Evolutionary conservation across 1,139 yeast species (phyloP).

Genomic region (Kluyveromyces marxianus): DNA sequence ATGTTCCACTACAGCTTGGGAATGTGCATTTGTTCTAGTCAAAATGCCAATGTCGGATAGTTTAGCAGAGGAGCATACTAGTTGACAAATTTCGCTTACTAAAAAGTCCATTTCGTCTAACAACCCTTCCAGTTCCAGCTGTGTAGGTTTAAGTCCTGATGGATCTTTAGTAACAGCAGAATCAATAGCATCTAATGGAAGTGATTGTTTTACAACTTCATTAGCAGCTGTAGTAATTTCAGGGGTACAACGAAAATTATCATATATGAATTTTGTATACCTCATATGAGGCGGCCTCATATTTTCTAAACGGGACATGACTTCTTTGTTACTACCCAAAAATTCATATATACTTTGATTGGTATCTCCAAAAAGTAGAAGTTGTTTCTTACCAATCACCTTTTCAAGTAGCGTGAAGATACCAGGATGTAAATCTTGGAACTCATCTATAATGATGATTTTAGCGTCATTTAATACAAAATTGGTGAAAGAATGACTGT

Average conservation of each 20-base stretch:
- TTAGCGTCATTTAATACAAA: conserved; percentile 23
- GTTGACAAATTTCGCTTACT: conserved; percentile 17
- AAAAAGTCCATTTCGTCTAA: conserved; percentile 20
- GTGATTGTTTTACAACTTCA: conserved; percentile 8
- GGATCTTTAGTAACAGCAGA: conserved; percentile 31
- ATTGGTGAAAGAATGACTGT: conserved; percentile 11
- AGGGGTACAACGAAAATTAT: conserved; percentile 54
- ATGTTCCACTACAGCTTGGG: conserved; percentile 37
- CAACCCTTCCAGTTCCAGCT: conserved; percentile 11
- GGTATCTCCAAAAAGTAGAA: conserved; percentile 67
- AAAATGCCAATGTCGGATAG: conserved; percentile 47
- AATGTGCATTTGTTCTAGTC: conserved; percentile 47
- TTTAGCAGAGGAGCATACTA: conserved; percentile 21
- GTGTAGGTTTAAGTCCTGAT: conserved; percentile 15
- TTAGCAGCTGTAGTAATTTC: conserved; percentile 42
- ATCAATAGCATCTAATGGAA: background rate
- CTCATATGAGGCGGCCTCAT: conserved; percentile 24
- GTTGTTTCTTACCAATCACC: conserved; percentile 38
- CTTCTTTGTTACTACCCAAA: conserved; percentile 41
- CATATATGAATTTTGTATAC: conserved; percentile 32
- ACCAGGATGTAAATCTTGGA: conserved; percentile 60
- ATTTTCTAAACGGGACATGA: conserved; percentile 25
- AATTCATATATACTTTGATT: conserved; percentile 67
- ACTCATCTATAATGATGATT: conserved; percentile 60
- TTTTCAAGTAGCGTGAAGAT: conserved; percentile 40